Evolutionary conservation across 2,329 filamentous ascomycete species (phyloP), one percentile per base, ranked within the genome.

Genomic region (Cladosporium sp.): DNA sequence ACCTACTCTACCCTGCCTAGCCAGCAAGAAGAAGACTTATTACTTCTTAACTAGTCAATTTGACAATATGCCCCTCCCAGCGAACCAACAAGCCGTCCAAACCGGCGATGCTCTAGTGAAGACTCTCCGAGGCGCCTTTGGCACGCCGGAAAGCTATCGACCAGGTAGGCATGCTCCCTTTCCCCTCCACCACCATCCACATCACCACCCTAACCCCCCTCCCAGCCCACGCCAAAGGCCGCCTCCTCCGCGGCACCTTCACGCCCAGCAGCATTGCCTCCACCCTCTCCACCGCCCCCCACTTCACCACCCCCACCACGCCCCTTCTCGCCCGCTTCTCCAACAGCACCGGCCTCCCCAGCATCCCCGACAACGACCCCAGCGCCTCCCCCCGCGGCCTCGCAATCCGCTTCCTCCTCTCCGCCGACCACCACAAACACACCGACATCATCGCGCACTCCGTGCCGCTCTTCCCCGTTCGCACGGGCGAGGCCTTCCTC

Each of bases 381-480:
- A 56, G 59, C 34, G 56, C 51, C 36, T 58, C 55, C 48, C 59
- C 61, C 13, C 72, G 72, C 6, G 77, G 76, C 19, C 61, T 79
- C 4, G 76, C 69, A 3, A 60, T 78, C 27, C 73, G 77, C 2
- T 80, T 80, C 61, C 56, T 71, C 15, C 69, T 79, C 2, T 53
- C 61, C 32, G 60, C 64, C 3, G 51, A 64, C 17, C 68, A 69
- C 1, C 67, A 71, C 12, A 62, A 69, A 17, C 79, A 83, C 63
- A 82, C 79, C 1, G 79, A 83, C 58, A 76, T 83, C 56, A 67
- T 83, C 44, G 64, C 70, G 0, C 79, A 82, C 63, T 76, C 72
- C 1, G 76, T 74, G 1, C 68, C 73, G 2, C 73, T 69, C 61
- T 82, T 82, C 63, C 79, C 79, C 0, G 36, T 70, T 0, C 68